Evolutionary conservation across 2,329 filamentous ascomycete genomes (phyloP).

Genomic region (Cercospora nicotianae): DNA sequence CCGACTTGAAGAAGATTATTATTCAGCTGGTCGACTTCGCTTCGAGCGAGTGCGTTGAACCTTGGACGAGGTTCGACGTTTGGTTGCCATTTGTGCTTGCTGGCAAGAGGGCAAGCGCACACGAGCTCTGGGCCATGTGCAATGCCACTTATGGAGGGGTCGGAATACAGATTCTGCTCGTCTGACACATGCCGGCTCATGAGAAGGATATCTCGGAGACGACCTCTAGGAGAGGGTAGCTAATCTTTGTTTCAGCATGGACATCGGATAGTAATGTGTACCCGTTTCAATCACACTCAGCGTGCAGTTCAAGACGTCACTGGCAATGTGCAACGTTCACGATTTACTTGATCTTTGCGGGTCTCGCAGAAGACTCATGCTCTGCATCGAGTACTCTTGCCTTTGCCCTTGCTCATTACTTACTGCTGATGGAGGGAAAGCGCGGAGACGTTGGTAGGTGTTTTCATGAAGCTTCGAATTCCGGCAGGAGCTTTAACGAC

Average conservation of each 20-base stretch:
- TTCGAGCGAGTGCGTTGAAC: constrained; percentile 18
- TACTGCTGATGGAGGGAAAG: too few species aligned
- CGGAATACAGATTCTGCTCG: not conserved
- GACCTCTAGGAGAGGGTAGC: not conserved
- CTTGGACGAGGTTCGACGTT: not conserved
- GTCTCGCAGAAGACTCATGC: too few species aligned
- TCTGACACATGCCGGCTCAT: not conserved
- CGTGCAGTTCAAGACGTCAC: too few species aligned
- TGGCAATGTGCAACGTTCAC: not conserved
- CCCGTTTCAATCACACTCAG: not conserved
- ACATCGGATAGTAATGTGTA: not conserved
- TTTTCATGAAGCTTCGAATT: not conserved
- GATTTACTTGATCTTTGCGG: too few species aligned
- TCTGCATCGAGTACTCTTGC: too few species aligned
- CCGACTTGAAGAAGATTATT: constrained; percentile 19
- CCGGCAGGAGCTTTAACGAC: not conserved
- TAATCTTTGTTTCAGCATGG: not conserved
- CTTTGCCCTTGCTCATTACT: too few species aligned
- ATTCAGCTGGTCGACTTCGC: constrained; percentile 19
- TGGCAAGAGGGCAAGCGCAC: not conserved
- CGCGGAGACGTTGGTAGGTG: not conserved
- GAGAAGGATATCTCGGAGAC: not conserved
- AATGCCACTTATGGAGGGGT: not conserved
- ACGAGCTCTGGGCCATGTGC: not conserved
- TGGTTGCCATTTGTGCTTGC: not conserved